Base-by-base conservation (phyloP, 2,329 filamentous ascomycete species). In the Sclerotinia trifoliorum region DNA sequence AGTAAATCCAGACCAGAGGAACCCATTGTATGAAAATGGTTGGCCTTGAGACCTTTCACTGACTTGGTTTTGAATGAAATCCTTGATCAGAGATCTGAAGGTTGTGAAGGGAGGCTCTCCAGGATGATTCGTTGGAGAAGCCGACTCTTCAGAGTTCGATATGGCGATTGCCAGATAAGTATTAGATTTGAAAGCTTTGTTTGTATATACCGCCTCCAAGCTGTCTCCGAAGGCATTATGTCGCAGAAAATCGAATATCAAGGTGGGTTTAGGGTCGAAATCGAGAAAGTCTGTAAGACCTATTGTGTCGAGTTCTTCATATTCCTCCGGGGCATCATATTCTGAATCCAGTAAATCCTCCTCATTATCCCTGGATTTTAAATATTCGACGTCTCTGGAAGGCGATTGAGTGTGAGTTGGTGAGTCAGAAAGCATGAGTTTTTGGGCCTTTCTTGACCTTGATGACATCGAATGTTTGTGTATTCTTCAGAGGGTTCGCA, bases 251-350 rank as follows among this genome's bases (percentile, higher is more conserved):
- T 94, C 90, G 44, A 93, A 81, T 52, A 93, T 83, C 73, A 94
- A 91, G 0, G 89, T 91, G 2, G 90, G 91, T 60, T 91, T 83
- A 65, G 88, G 85, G 76, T 94, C 91, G 70, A 90, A 85, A 74
- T 94, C 90, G 42, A 94, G 79, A 57, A 93, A 80, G 76, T 94
- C 91, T 15, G 55, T 58, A 1, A 66, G 52, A 21, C 64, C 64
- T 66, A 66, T 66, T 35, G 44, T 42, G 58, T 60, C n/a, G 39
- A 66, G 32, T 7, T 51, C 42, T 35, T 35, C 52, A 51, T 60
- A 32, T 57, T 46, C 52, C 17, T 42, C 52, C n/a, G 58, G 13
- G 13, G 49, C 24, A 46, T 65, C 46, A 46, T 17, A 52, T 49
- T 49, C 66, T 5, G 49, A 46, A 64, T 61, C 46, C 17, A 49